Conservation (phyloP, 805 yeast genomes). For the Wickerhamiella domercqiae region DNA sequence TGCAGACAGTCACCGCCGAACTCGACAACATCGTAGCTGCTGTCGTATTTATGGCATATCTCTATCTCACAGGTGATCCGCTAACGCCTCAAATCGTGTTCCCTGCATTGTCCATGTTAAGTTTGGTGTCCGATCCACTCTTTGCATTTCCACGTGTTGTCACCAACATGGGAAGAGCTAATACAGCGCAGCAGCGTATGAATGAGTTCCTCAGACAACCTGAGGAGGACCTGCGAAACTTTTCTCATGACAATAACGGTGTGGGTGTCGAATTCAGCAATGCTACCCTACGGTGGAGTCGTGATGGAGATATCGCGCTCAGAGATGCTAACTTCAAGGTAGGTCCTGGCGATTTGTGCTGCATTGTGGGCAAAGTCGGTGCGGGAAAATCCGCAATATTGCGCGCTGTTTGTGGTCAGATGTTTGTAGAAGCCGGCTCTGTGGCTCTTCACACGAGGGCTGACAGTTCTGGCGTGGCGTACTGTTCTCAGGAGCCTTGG, state of each 20-base stretch:
- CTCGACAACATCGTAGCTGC: conserved; percentile 82
- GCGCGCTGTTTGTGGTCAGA: conserved; percentile 64
- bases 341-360: conserved; percentile 60
- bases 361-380: conserved; percentile 84
- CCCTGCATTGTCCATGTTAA: conserved; percentile 41
- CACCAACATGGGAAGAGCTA: conserved; percentile 8
- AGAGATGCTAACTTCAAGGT: conserved; percentile 48
- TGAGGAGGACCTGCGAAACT: conserved; percentile 8
- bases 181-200: conserved; percentile 13
- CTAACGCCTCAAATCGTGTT: conserved; percentile 77
- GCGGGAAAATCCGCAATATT: conserved; percentile 76
- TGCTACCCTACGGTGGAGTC: conserved; percentile 1
- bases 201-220: conserved; percentile 12
- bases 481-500: conserved; percentile 85
- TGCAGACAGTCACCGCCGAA: conserved; percentile 32
- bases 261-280: neutral
- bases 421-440: conserved; percentile 53
- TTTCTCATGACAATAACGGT: neutral
- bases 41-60: conserved; percentile 70
- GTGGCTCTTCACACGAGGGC: conserved; percentile 50
- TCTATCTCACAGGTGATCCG: conserved; percentile 43
- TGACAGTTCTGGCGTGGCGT: too few relatives aligned
- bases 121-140: conserved; percentile 34
- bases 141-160: conserved; percentile 11
- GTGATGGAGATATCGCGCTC: conserved; percentile 32